phyloP scores from a whole-genome alignment of 176 grass and related monocot genomes.

The Saccharum spontaneum region DNA sequence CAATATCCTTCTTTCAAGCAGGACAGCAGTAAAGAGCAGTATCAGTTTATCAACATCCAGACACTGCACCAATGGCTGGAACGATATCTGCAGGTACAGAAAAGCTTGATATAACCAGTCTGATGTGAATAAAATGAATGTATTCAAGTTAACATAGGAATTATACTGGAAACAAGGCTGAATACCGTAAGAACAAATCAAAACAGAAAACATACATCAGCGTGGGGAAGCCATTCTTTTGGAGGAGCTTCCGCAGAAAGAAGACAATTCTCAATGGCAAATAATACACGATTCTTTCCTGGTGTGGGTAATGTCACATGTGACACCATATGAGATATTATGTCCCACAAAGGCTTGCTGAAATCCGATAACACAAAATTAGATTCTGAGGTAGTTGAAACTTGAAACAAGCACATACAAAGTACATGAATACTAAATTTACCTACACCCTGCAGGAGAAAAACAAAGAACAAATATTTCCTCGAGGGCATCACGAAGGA shows the following conservation, averaged over 20 bases:
- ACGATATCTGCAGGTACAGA: slow-evolving; percentile 81
- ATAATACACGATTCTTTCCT: slow-evolving; percentile 90
- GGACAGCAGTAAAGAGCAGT: slow-evolving; percentile 94
- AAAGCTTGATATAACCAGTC: slow-evolving; percentile 37
- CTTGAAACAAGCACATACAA: slow-evolving; percentile 4
- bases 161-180: slow-evolving; percentile 19
- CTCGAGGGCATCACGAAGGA: slow-evolving; percentile 86
- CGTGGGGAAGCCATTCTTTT: slow-evolving; percentile 94
- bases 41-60: slow-evolving; percentile 97
- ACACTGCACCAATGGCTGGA: slow-evolving; percentile 94
- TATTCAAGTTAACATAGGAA: slow-evolving; percentile 14
- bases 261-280: slow-evolving; percentile 93
- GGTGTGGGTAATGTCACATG: slow-evolving; percentile 97
- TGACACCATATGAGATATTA: slow-evolving; percentile 90
- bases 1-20: slow-evolving; percentile 99
- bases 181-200: slow-evolving; percentile 20
- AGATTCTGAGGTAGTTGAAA: slow-evolving; percentile 1
- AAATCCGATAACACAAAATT: slow-evolving; percentile 43
- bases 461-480: slow-evolving; percentile 97
- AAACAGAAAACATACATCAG: slow-evolving; percentile 60
- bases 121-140: slow-evolving; percentile 20
- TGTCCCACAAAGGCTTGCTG: slow-evolving; percentile 91
- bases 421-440: slow-evolving; percentile 33
- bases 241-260: slow-evolving; percentile 78
- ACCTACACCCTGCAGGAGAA: slow-evolving; percentile 92